Evolutionary conservation across 495 filamentous ascomycete species (phyloP).

Genomic region (Beverwykella pulmonaria): DNA sequence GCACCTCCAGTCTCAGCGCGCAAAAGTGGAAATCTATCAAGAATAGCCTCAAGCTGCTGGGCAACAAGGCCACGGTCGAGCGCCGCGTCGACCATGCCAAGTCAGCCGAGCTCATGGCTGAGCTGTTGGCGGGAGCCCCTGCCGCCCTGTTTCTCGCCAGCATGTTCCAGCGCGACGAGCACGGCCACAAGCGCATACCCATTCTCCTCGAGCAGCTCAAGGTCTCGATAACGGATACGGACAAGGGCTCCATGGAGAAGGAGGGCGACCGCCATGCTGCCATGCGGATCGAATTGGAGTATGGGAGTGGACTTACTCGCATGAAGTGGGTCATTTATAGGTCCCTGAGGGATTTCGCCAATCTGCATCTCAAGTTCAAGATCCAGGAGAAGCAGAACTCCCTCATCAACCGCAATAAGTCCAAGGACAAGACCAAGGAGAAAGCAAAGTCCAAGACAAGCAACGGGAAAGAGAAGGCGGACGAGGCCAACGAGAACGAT

Average conservation of each 20-base stretch:
- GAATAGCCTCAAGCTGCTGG: conserved; percentile 78
- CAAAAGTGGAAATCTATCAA: conserved; percentile 88
- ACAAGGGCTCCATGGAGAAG: conserved; percentile 38
- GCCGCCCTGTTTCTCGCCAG: conserved; percentile 91
- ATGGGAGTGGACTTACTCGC: conserved; percentile 89
- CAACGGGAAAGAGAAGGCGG: conserved; percentile 33
- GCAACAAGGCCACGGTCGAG: conserved; percentile 76
- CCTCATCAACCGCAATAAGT: conserved; percentile 43
- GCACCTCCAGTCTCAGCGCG: conserved; percentile 75
- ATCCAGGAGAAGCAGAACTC: conserved; percentile 72
- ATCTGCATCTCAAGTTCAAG: conserved; percentile 91
- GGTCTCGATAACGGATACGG: conserved; percentile 77
- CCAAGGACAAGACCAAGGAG: conserved; percentile 40
- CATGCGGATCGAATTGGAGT: conserved; percentile 92
- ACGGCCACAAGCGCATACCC: conserved; percentile 90
- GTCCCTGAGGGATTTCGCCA: conserved; percentile 84
- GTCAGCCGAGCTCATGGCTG: conserved; percentile 93
- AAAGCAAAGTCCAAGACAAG: conserved; percentile 18
- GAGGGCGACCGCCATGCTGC: conserved; percentile 78
- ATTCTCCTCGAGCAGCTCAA: conserved; percentile 95
- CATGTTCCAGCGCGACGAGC: conserved; percentile 96
- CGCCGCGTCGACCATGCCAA: conserved; percentile 85
- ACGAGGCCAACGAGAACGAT: background rate
- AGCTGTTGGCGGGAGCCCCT: conserved; percentile 86
- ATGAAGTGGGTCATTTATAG: conserved; percentile 97